Evolutionary conservation across 192 early-diverging fungal genomes (phyloP).

Genomic region (Powellomyces hirtus): DNA sequence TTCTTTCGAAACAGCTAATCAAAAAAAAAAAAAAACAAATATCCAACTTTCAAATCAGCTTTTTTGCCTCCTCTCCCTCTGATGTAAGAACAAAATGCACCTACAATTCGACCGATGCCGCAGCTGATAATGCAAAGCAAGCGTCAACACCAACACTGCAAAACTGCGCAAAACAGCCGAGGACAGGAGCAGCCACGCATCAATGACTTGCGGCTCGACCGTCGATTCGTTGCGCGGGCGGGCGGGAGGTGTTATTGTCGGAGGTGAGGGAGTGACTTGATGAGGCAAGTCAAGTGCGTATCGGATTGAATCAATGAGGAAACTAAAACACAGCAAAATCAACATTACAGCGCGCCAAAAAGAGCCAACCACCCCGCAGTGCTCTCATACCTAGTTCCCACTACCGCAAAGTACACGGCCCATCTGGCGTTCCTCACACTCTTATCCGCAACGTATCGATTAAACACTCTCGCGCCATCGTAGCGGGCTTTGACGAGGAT

Average conservation of each 20-base stretch:
- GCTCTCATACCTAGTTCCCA: constrained; percentile 17
- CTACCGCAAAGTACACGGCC: constrained; percentile 26
- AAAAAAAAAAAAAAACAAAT: background rate
- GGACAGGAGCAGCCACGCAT: constrained; percentile 38
- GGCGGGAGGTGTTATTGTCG: background rate
- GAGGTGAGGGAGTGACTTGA: background rate
- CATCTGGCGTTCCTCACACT: constrained; percentile 34
- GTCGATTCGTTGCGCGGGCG: constrained; percentile 10
- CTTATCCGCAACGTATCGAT: constrained; percentile 30
- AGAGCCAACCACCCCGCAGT: background rate
- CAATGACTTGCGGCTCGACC: constrained; percentile 35
- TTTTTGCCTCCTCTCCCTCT: background rate
- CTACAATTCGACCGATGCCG: constrained; percentile 30
- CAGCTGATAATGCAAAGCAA: constrained; percentile 38
- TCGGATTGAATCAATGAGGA: constrained; percentile 36
- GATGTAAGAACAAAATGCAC: background rate
- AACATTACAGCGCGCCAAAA: background rate
- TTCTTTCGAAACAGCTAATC: background rate
- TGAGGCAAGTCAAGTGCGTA: constrained; percentile 33
- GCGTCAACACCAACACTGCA: constrained; percentile 22
- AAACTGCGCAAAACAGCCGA: constrained; percentile 23
- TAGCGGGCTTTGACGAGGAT: constrained; percentile 11
- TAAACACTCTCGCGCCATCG: constrained; percentile 37
- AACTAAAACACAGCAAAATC: constrained; percentile 4
- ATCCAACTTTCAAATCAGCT: background rate